Evolutionary conservation across 148 eudicot genomes (phyloP).

Genomic region (Arbutus unedo): DNA sequence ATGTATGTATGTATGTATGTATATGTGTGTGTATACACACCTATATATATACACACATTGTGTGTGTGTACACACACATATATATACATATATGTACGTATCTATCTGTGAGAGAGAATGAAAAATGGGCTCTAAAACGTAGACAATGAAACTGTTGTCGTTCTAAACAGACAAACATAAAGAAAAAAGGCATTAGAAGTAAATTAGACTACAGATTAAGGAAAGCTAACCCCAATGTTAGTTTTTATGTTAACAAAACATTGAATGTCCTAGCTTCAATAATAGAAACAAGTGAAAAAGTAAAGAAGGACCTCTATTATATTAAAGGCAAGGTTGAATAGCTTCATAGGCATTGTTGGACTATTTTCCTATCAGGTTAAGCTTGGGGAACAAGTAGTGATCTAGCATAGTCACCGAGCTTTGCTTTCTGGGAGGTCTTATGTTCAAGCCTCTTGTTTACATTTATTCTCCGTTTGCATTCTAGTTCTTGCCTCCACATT

Average conservation of each 20-base stretch:
- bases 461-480: background rate
- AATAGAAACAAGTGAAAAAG: no score
- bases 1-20: background rate
- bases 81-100: no score
- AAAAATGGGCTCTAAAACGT: no score
- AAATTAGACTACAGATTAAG: background rate
- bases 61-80: no score
- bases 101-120: background rate
- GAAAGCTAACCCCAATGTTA: background rate
- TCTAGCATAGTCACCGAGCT: no score
- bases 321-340: no score
- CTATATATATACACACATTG: no score
- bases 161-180: background rate
- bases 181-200: background rate
- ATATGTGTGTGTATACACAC: no score
- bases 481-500: background rate
- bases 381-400: no score
- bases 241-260: background rate
- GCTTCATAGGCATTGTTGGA: no score
- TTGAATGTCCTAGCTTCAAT: background rate
- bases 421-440: background rate
- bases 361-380: no score
- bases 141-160: background rate
- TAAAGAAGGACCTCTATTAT: no score
- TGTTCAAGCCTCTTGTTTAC: background rate